These are phyloP conservation scores for Agaricus subrufescens DNA, from an alignment of 768 basidiomycete genomes.

Conservation along the genomic window DNA sequence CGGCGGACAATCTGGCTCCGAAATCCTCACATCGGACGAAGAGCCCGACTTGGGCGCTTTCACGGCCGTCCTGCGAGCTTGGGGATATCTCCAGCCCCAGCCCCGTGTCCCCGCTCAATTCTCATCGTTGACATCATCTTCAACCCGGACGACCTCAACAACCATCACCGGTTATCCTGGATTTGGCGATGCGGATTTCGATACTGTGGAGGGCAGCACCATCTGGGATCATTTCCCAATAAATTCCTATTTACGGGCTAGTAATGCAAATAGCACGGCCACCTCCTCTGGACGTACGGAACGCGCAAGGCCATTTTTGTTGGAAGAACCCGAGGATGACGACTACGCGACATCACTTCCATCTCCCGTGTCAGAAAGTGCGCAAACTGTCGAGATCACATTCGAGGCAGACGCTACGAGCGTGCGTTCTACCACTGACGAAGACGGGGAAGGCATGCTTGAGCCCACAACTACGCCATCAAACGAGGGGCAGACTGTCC, in stretches of 20 bases:
- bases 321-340: slow-evolving; percentile 15
- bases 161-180: slow-evolving; percentile 12
- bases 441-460: slow-evolving; percentile 3
- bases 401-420: slow-evolving; percentile 20
- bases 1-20: slow-evolving; percentile 2
- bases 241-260: slow-evolving; percentile 46
- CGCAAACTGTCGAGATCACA: slow-evolving; percentile 33
- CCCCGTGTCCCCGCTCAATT: slow-evolving; percentile 28
- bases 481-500: neutral
- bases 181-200: slow-evolving; percentile 10
- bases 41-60: slow-evolving; percentile 74
- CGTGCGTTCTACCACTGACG: neutral
- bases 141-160: slow-evolving; percentile 8
- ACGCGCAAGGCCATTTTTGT: slow-evolving; percentile 16
- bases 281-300: slow-evolving; percentile 13
- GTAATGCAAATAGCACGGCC: slow-evolving; percentile 17
- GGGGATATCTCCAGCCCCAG: slow-evolving; percentile 48
- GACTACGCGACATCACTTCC: slow-evolving; percentile 18
- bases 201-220: slow-evolving; percentile 41
- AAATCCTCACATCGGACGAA: slow-evolving; percentile 46
- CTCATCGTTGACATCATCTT: slow-evolving; percentile 11
- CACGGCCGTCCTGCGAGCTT: slow-evolving; percentile 62
- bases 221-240: slow-evolving; percentile 62
- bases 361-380: slow-evolving; percentile 28
- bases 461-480: slow-evolving; percentile 1